phyloP scores from a whole-genome alignment of 2,329 filamentous ascomycete species.

The Botryosphaeria agaves region DNA sequence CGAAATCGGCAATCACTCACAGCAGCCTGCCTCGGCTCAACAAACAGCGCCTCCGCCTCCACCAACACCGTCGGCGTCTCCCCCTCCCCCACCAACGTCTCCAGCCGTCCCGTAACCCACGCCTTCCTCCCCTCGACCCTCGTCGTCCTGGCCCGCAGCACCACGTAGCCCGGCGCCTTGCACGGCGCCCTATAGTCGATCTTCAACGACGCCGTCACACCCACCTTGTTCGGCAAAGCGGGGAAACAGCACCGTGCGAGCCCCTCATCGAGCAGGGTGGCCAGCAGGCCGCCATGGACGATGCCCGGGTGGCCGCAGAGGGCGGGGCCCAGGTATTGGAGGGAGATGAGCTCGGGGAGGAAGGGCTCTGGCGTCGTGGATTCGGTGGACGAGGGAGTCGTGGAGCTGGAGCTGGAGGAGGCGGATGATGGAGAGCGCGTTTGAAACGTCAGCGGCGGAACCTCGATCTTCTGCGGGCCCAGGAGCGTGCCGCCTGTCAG shows the following conservation, averaged over 20 bases:
- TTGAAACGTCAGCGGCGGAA: constrained; percentile 65
- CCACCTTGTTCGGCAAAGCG: constrained; percentile 70
- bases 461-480: constrained; percentile 57
- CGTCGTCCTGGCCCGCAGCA: constrained; percentile 61
- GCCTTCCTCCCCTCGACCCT: constrained; percentile 88
- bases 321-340: constrained; percentile 61
- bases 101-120: constrained; percentile 78
- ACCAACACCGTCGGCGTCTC: constrained; percentile 54
- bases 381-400: background rate
- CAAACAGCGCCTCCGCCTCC: constrained; percentile 72
- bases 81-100: constrained; percentile 61
- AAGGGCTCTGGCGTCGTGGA: constrained; percentile 35
- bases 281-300: constrained; percentile 76
- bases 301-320: constrained; percentile 84
- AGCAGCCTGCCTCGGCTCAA: constrained; percentile 71
- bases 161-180: constrained; percentile 56
- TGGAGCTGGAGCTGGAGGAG: no score
- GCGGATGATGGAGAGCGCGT: constrained; percentile 43
- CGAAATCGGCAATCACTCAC: constrained; percentile 30
- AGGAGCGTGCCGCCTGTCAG: constrained; percentile 67
- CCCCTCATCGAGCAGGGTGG: constrained; percentile 85
- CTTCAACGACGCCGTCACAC: constrained; percentile 72
- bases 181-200: constrained; percentile 70
- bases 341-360: constrained; percentile 41
- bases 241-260: constrained; percentile 77